These are phyloP conservation scores for Colletotrichum sp. DNA, from an alignment of 2,329 filamentous ascomycete genomes.

Conservation along the genomic window DNA sequence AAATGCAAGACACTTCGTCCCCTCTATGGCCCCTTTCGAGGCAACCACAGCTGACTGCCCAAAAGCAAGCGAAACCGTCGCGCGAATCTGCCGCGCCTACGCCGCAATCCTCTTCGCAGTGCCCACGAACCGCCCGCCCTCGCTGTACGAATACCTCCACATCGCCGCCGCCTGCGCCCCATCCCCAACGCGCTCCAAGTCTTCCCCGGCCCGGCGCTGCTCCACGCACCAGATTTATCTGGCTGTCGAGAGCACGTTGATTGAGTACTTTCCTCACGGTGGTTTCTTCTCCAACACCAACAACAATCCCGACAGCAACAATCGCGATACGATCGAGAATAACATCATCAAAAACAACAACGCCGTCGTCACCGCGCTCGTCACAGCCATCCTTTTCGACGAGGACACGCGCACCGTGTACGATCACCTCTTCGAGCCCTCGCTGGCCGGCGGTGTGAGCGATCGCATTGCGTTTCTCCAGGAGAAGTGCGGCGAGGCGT, in stretches of 20 bases:
- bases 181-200: neutral
- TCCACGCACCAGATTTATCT: neutral
- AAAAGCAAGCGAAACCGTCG: neutral
- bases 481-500: neutral
- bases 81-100: neutral
- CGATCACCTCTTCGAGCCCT: neutral
- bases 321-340: neutral
- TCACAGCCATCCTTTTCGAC: neutral
- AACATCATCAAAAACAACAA: neutral
- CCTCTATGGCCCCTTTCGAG: neutral
- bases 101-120: neutral
- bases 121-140: neutral
- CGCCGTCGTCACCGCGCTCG: neutral
- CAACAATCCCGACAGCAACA: neutral
- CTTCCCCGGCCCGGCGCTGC: neutral
- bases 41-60: neutral
- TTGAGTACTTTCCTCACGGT: neutral
- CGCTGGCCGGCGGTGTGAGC: neutral
- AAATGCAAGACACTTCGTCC: neutral
- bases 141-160: neutral
- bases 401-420: neutral
- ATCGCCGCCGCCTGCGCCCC: neutral
- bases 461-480: neutral
- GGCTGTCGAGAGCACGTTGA: neutral
- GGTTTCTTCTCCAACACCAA: neutral